Base-by-base conservation (phyloP, 2,329 filamentous ascomycete species). In the Simplicillium sp. region DNA sequence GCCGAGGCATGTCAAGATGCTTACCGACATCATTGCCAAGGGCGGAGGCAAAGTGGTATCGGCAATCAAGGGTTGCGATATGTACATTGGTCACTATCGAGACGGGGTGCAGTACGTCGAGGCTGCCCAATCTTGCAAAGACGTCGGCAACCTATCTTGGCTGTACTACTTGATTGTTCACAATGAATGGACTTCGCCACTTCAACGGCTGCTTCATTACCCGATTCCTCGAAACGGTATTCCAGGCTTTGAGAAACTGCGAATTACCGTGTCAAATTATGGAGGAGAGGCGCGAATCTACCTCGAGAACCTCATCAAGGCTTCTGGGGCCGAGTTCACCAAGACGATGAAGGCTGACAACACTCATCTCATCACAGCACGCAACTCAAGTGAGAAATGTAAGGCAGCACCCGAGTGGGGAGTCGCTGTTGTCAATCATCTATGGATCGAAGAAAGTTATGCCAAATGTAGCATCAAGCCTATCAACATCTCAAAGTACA, bases 371-470 rank as follows among this genome's bases (percentile, higher is more conserved):
- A 83, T 98, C 53, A 95, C 90, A 1, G 92, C 92, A 4, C 84
- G 94, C 51, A 80, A 82, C 44, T 79, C 80, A 42, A 94, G 90
- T 54, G 92, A 97, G 56, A 98, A 98, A 62, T 96, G 86, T 58
- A 81, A 84, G 31, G 92, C 92, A 1, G 92, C 92, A 0, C 77
- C 79, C 46, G 92, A 97, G 62, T 98, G 92, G 92, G 83, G 84
- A 40, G 82, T 97, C 41, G 69, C 87, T 42, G 83, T 95, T 52
- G 70, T 95, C 52, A 98, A 97, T 58, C 92, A 98, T 57, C 71
- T 98, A 1, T 98, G 92, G 92, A 74, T 98, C 36, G 92, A 98
- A 60, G 92, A 98, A 56, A 94, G 88, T 61, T 98, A 97, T 56
- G 87, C 90, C 2, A 87, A 84, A 57, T 95, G 88, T 66, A 75